A percentile compares a stretch with the other conserved stretches of the same genome.
Conservation (phyloP, 2,329 filamentous ascomycete species). For the Sporothrix luriei region DNA sequence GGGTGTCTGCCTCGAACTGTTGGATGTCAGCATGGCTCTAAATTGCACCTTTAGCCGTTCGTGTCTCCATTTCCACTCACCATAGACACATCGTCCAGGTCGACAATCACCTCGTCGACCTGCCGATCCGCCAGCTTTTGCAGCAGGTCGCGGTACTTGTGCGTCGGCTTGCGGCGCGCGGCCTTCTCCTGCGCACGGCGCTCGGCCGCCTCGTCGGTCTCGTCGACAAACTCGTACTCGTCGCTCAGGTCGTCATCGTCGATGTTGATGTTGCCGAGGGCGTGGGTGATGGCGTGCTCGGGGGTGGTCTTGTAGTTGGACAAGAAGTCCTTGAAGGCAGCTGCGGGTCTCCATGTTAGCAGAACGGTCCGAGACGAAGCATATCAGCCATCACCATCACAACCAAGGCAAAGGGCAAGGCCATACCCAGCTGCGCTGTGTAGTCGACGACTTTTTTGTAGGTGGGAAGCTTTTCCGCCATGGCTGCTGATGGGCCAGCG, state of each 20-base stretch:
- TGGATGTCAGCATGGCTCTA: neutral
- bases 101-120: constrained; percentile 76
- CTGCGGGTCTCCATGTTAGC: constrained; percentile 47
- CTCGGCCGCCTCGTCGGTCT: constrained; percentile 64
- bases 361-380: neutral
- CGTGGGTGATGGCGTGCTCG: constrained; percentile 72
- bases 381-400: constrained; percentile 5
- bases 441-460: constrained; percentile 83
- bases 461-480: constrained; percentile 74
- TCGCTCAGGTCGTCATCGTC: constrained; percentile 85
- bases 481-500: constrained; percentile 46
- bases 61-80: constrained; percentile 55
- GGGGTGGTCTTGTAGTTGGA: constrained; percentile 81
- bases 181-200: constrained; percentile 55
- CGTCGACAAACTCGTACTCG: constrained; percentile 91
- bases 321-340: constrained; percentile 84
- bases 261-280: constrained; percentile 81
- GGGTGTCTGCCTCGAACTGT: constrained; percentile 74
- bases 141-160: constrained; percentile 87
- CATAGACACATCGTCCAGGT: constrained; percentile 81
- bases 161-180: constrained; percentile 60
- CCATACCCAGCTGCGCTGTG: constrained; percentile 76
- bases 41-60: neutral
- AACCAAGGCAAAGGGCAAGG: constrained; percentile 14
- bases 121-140: constrained; percentile 84